Base-by-base conservation (phyloP, 768 basidiomycete species). In the Ephemerocybe angulata region DNA sequence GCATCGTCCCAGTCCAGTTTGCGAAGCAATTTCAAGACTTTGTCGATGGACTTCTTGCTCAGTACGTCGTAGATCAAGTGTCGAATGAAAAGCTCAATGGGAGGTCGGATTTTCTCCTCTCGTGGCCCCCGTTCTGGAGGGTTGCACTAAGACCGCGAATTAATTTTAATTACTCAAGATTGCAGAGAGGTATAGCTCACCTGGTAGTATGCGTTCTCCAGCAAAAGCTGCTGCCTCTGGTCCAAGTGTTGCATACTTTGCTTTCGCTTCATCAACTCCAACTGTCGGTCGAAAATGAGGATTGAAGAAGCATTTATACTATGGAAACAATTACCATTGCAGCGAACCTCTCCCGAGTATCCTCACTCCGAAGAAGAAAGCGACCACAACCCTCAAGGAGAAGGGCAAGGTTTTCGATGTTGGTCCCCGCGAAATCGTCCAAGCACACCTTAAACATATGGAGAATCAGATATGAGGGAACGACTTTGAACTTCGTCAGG, bases 201-300 rank as follows among this genome's bases (percentile, higher is more conserved):
- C 81, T 94, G 94, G 68, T 98, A 98, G 68, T 97, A 99, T 0
- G 97, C 97, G 67, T 99, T 99, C 70, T 98, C 97, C 28, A 99
- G 80, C 58, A 98, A 73, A 15, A 98, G 79, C 5, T 86, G 74
- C 64, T 98, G 93, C 17, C 94, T 78, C 65, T 92, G 88, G 69
- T 98, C 97, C 30, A 99, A 83, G 65, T 98, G 93, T 60, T 93
- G 87, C 76, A 93, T 81, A 52, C 79, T 87, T 78, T 97, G 94
- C 73, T 98, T 98, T 41, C 96, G 84, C 55, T 88, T 82, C 91
- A 98, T 93, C 27, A 97, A 75, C 63, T 98, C 97, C 31, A 99
- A 76, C 92, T 95, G 57, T 24, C 53, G 38, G 50, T 53, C 27
- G 38, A 52, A 46, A 44, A 28, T 6, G 49, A 38, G 31, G 12